These are phyloP conservation scores for Nitzschia putrida DNA, from an alignment of 108 stramenopile genomes.

Conservation along the genomic window DNA sequence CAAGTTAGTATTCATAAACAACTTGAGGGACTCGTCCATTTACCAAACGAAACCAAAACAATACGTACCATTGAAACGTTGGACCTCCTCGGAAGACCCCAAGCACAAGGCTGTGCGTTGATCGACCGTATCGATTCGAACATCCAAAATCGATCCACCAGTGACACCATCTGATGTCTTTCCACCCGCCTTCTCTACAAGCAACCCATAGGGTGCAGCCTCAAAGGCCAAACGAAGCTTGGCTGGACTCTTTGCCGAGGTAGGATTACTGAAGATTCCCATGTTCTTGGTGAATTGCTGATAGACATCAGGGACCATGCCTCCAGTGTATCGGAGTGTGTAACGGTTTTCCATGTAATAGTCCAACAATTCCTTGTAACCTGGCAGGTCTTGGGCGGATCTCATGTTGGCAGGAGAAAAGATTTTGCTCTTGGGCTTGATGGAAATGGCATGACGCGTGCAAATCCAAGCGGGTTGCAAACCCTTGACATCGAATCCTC, in stretches of 20 bases:
- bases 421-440: constrained; percentile 69
- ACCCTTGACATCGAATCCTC: not conserved
- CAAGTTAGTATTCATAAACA: too few relatives aligned
- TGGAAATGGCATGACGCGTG: constrained; percentile 55
- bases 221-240: constrained; percentile 94
- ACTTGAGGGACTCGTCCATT: too few relatives aligned
- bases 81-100: constrained; percentile 69
- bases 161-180: constrained; percentile 63
- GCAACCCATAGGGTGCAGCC: constrained; percentile 83
- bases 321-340: constrained; percentile 86
- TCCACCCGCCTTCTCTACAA: constrained; percentile 87
- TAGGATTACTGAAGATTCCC: constrained; percentile 90
- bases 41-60: too few relatives aligned
- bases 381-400: constrained; percentile 84
- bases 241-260: constrained; percentile 81
- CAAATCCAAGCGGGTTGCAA: constrained; percentile 61
- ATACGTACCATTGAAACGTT: constrained; percentile 52
- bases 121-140: constrained; percentile 60
- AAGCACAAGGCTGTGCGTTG: constrained; percentile 70
- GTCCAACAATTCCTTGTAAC: constrained; percentile 81
- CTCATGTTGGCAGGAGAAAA: constrained; percentile 94
- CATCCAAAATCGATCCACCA: constrained; percentile 73
- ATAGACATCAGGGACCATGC: constrained; percentile 88
- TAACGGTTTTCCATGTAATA: constrained; percentile 90
- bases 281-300: constrained; percentile 85